Base-by-base conservation (phyloP, 23 red algal genomes). In the Gracilaria domingensis region DNA sequence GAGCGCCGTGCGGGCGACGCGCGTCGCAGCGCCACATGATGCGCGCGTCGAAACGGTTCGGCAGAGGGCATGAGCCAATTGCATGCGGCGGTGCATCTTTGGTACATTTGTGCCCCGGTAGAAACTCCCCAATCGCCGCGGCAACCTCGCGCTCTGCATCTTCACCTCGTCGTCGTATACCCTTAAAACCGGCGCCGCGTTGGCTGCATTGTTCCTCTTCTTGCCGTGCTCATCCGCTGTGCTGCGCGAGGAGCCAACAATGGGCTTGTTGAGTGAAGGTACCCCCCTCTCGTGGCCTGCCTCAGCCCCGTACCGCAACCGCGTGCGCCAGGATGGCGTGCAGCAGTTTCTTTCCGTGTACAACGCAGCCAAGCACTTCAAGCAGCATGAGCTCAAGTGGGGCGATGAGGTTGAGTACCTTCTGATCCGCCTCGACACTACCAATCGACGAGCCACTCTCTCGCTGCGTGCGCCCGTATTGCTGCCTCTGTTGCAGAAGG, bases 371-470 rank as follows among this genome's bases (percentile, higher is more conserved):
- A 79, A 70, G 33, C 38, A 91, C 54, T 86, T 93, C 53, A 76
- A 82, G 54, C 66, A 86, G 26, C 84, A 94, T 39, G 89, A 93
- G 23, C 53, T 99, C 29, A 94, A 93, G 54, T 99, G 97, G 97
- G 97, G 97, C 72, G 97, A 99, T 76, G 97, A 99, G 79, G 89
- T 99, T 33, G 97, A 99, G 71, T 99, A 99, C 67, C 92, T 93
- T 1, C 55, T 98, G 3, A 25, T 98, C 11, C 72, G 50, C 29
- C n/a, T 84, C 6, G 85, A 95, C 66, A 51, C 80, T 1, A 28
- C 53, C 21, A 53, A 23, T 25, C 82, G 84, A 1, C 56, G 74
- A 11, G 66, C 92, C 24, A 84, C 74, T 58, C 86, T 99, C 28
- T 92, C 82, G 29, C 67, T 99, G 0, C 91, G 94, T n/a, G 94